A percentile compares a stretch with the other conserved stretches of the same genome.
phyloP scores from a whole-genome alignment of 1,284 basidiomycete species.

The Ganoderma lucidum region DNA sequence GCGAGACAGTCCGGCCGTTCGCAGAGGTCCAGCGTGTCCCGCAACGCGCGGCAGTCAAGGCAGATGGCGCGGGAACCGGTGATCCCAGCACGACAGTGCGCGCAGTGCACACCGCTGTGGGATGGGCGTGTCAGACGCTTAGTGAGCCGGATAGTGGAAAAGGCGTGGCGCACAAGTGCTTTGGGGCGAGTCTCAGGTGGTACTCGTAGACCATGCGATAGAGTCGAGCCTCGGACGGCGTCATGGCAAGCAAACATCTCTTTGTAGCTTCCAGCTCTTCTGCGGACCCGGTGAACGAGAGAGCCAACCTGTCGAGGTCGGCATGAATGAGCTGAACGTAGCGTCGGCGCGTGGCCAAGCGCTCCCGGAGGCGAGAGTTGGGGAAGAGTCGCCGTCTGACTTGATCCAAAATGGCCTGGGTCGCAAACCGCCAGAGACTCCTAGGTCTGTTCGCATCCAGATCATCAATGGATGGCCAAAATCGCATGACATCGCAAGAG shows the following conservation, averaged over 20 bases:
- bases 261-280: slow-evolving; percentile 12
- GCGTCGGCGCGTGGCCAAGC: slow-evolving; percentile 17
- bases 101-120: slow-evolving; percentile 34
- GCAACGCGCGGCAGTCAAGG: slow-evolving; percentile 34
- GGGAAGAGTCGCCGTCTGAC: slow-evolving; percentile 19
- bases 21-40: slow-evolving; percentile 37
- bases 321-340: slow-evolving; percentile 24
- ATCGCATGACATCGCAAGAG: slow-evolving; percentile 27
- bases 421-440: slow-evolving; percentile 39
- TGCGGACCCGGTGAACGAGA: background rate
- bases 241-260: slow-evolving; percentile 25
- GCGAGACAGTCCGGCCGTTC: slow-evolving; percentile 31
- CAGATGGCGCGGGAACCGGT: slow-evolving; percentile 38
- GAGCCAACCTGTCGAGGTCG: background rate
- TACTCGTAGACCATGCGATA: slow-evolving; percentile 28
- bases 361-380: slow-evolving; percentile 11
- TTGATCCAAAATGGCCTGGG: slow-evolving; percentile 23
- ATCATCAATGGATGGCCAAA: slow-evolving; percentile 33
- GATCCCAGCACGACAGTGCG: slow-evolving; percentile 32
- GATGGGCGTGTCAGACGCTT: background rate
- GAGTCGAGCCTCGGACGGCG: slow-evolving; percentile 23
- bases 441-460: slow-evolving; percentile 27
- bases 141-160: background rate
- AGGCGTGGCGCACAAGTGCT: slow-evolving; percentile 34
- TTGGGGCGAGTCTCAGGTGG: slow-evolving; percentile 29